phyloP scores from a whole-genome alignment of 352 stramenopile genomes.

The Phytophthora pinifolia region DNA sequence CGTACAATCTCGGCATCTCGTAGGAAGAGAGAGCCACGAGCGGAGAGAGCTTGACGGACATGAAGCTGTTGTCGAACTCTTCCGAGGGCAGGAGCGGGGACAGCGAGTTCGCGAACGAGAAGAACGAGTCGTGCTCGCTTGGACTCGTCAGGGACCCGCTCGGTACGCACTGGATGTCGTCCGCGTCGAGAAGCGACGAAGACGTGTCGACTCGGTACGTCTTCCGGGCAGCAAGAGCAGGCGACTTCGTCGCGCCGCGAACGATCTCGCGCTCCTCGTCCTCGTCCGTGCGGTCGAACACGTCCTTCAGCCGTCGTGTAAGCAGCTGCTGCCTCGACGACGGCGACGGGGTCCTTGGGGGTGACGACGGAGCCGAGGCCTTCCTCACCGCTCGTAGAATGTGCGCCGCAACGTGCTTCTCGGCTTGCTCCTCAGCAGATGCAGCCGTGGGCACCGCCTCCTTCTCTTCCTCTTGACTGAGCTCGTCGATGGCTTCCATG shows the following conservation, averaged over 20 bases:
- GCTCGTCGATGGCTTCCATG: conserved; percentile 22
- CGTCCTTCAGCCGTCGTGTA: conserved; percentile 33
- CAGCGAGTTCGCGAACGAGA: conserved; percentile 77
- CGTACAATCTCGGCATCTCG: conserved; percentile 73
- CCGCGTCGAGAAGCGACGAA: conserved; percentile 13
- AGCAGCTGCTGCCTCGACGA: conserved; percentile 32
- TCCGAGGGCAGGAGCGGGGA: conserved; percentile 61
- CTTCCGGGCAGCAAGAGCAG: neutral
- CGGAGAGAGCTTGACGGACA: conserved; percentile 63
- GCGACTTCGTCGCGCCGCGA: conserved; percentile 14
- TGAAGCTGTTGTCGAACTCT: conserved; percentile 63
- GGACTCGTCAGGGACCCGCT: conserved; percentile 34
- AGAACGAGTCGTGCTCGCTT: conserved; percentile 75
- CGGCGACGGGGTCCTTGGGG: conserved; percentile 34
- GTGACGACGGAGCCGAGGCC: conserved; percentile 6
- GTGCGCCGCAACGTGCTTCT: neutral
- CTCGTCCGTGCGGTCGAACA: conserved; percentile 38
- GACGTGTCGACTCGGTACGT: conserved; percentile 4
- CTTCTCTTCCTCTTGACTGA: conserved; percentile 24
- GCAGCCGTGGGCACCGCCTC: conserved; percentile 4
- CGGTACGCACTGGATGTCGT: conserved; percentile 45
- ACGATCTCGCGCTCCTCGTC: conserved; percentile 10
- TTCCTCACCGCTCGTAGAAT: conserved; percentile 1
- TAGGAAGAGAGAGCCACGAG: conserved; percentile 47
- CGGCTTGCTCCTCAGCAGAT: neutral